Evolutionary conservation across 2,329 filamentous ascomycete genomes (phyloP).

Genomic region (Amylocarpus encephaloides): DNA sequence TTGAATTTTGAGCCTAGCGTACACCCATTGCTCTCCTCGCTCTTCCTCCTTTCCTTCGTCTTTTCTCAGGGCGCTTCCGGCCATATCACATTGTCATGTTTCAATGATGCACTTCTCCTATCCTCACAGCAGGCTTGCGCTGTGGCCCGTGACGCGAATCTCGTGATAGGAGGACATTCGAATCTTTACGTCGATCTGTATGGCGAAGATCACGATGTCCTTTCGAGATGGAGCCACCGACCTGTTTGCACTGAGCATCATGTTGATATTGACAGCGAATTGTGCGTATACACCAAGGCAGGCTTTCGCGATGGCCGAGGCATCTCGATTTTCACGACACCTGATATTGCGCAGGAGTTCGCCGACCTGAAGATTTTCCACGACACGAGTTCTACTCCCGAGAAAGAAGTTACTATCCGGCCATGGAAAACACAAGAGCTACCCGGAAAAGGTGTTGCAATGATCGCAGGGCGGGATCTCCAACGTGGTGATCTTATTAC

Average conservation of each 20-base stretch:
- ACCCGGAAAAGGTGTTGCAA: conserved; percentile 2
- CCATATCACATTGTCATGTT: neutral
- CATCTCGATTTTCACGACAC: conserved; percentile 11
- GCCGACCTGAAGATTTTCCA: neutral
- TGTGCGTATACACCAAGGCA: conserved; percentile 9
- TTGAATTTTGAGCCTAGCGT: too few relatives aligned
- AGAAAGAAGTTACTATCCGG: neutral
- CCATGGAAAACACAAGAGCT: conserved; percentile 1
- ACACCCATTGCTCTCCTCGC: too few relatives aligned
- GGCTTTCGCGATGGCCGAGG: conserved; percentile 4
- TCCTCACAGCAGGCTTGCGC: too few relatives aligned
- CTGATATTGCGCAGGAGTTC: conserved; percentile 7
- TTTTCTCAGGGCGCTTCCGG: too few relatives aligned
- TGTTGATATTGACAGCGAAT: neutral
- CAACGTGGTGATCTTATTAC: conserved; percentile 2
- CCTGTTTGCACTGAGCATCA: conserved; percentile 1
- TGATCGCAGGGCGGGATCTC: conserved; percentile 1
- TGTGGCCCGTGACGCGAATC: too few relatives aligned
- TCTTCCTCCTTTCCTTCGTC: too few relatives aligned
- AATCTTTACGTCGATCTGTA: neutral
- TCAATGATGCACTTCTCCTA: neutral
- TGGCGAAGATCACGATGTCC: neutral
- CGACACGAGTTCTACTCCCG: neutral
- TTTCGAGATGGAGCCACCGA: neutral
- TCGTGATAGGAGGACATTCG: too few relatives aligned